A percentile compares a stretch with the other conserved stretches of the same genome.
Conservation (phyloP, 2,329 filamentous ascomycete genomes). For the Penicillium sp. region DNA sequence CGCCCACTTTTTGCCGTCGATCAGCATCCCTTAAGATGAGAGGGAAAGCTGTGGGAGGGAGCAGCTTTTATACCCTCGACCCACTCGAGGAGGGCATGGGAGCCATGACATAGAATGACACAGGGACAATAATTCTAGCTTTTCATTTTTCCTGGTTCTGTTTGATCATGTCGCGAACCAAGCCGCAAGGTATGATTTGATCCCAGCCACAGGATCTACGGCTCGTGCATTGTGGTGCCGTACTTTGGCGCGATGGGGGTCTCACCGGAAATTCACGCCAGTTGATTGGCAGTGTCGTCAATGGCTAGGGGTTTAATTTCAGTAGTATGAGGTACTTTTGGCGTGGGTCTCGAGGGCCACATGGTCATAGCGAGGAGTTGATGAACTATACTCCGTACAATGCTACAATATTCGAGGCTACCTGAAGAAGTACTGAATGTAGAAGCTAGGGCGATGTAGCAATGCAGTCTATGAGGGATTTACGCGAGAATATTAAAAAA, state of each 20-base stretch:
- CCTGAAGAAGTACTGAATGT: neutral
- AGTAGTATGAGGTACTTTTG: constrained; percentile 5
- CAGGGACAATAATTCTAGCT: neutral
- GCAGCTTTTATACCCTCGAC: constrained; percentile 20
- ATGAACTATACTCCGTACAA: neutral
- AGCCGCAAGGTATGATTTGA: constrained; percentile 14
- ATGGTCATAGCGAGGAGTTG: neutral
- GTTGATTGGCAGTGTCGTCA: constrained; percentile 1
- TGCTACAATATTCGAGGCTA: neutral
- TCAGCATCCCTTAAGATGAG: constrained; percentile 61
- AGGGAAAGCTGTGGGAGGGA: constrained; percentile 1
- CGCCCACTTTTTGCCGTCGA: constrained; percentile 94
- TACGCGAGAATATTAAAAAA: neutral
- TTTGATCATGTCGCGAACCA: constrained; percentile 9
- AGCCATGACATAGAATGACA: constrained; percentile 23
- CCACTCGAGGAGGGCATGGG: neutral
- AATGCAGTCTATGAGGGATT: constrained; percentile 10
- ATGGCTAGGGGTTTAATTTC: constrained; percentile 6
- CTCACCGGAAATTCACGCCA: too few species aligned
- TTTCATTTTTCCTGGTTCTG: constrained; percentile 3
- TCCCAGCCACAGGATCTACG: constrained; percentile 26
- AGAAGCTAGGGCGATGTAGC: neutral
- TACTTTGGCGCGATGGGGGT: constrained; percentile 3
- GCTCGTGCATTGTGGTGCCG: constrained; percentile 15
- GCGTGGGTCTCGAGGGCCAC: neutral